These are phyloP conservation scores for Halteria grandinella DNA, from an alignment of 73 alveolate species.

Conservation along the genomic window DNA sequence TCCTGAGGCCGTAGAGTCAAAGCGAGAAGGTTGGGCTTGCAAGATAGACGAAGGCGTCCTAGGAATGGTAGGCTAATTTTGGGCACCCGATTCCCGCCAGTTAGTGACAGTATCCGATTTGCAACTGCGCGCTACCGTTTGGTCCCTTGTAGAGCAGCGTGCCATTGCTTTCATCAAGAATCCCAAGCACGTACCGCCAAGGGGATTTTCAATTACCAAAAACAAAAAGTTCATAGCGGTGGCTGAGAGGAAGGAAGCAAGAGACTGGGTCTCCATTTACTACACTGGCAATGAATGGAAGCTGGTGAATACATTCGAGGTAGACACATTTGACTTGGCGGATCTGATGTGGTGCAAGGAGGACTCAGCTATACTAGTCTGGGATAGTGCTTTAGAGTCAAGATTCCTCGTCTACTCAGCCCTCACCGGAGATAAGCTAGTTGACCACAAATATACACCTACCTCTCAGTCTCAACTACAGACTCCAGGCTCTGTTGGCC, in stretches of 20 bases:
- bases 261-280: conserved; percentile 93
- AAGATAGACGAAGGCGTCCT: conserved; percentile 75
- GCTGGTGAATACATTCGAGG: conserved; percentile 90
- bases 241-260: conserved; percentile 90
- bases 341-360: conserved; percentile 94
- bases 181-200: conserved; percentile 77
- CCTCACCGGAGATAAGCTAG: conserved; percentile 70
- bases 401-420: conserved; percentile 88
- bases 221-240: conserved; percentile 95
- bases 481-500: conserved; percentile 77
- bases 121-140: conserved; percentile 85
- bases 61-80: conserved; percentile 83
- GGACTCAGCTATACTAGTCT: conserved; percentile 81
- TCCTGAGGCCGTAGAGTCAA: conserved; percentile 81
- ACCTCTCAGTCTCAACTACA: no score
- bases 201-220: conserved; percentile 82
- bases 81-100: conserved; percentile 96
- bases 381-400: conserved; percentile 88
- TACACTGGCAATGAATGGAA: conserved; percentile 89
- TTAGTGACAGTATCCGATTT: conserved; percentile 87
- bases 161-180: conserved; percentile 71
- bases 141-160: conserved; percentile 83
- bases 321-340: conserved; percentile 89
- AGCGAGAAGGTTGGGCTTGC: conserved; percentile 76
- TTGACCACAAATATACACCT: conserved; percentile 20